These are phyloP conservation scores for Calonectria hawksworthii DNA, from an alignment of 2,329 filamentous ascomycete species.

Conservation along the genomic window DNA sequence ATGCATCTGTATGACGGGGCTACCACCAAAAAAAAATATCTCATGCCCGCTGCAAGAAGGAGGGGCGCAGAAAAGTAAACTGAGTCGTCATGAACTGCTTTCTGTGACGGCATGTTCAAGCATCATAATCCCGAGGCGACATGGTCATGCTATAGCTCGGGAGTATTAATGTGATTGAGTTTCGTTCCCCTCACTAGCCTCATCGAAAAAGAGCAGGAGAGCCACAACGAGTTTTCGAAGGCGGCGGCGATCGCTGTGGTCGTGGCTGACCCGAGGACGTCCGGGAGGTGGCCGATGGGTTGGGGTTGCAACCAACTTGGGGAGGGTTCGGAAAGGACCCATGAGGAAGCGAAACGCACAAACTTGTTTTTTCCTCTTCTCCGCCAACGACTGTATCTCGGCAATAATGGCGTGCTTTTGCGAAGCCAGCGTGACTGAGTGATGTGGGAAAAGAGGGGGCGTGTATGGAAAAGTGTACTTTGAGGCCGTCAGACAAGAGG, in stretches of 20 bases:
- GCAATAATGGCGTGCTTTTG: conserved; percentile 23
- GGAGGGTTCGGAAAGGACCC: conserved; percentile 5
- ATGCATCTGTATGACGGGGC: conserved; percentile 18
- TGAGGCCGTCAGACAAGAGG: conserved; percentile 38
- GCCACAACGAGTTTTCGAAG: conserved; percentile 1
- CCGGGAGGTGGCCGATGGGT: conserved; percentile 37
- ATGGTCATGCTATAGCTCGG: neutral
- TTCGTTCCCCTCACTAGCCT: conserved; percentile 1
- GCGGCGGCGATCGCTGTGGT: neutral
- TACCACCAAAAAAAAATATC: conserved; percentile 22
- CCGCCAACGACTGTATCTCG: conserved; percentile 8
- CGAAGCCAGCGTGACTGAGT: neutral
- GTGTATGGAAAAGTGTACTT: conserved; percentile 29
- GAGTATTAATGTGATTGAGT: conserved; percentile 1
- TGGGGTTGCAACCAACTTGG: conserved; percentile 39
- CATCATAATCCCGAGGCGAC: neutral
- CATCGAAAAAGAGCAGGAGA: neutral
- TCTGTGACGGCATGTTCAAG: neutral
- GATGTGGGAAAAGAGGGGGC: neutral
- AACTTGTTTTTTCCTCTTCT: conserved; percentile 14
- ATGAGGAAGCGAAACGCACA: neutral
- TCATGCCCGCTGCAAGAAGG: conserved; percentile 4
- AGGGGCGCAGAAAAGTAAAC: neutral
- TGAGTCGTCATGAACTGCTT: neutral
- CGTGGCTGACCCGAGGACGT: conserved; percentile 12